Base-by-base conservation (phyloP, 192 early-diverging fungal genomes). In the Allomyces javanicus region DNA sequence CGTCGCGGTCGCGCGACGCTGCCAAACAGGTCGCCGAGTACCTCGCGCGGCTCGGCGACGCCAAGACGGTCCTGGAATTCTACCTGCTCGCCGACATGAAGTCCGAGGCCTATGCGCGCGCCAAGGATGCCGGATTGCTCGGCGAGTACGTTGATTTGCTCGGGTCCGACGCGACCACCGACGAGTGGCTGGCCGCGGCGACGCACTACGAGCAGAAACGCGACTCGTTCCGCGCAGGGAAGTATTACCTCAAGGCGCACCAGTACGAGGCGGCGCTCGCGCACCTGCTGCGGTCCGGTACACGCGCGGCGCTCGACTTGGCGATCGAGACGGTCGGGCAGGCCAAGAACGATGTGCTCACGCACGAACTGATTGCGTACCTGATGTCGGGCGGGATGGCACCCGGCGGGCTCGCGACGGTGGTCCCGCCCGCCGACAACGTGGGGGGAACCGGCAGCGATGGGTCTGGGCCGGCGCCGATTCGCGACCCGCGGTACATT, bases 401-500 rank as follows among this genome's bases (percentile, higher is more conserved):
- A 9, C 33, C 33, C 33, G 33, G 33, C 0, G 33, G 33, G 7
- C 33, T 40, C 7, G 33, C 33, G 33, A 9, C 33, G 33, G 33
- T 40, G 5, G 33, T 40, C 33, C 33, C 33, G 33, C 33, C 33
- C 33, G 33, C 4, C 33, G 33, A 40, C 7, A 40, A 40, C 33
- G 33, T 40, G 33, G 33, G 33, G 0, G 33, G 33, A 40, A 9
- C 33, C 2, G 33, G 33, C 33, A 9, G 33, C 33, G 64, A 21
- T 9, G 23, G 62, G 63, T 24, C 24, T 33, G 22, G n/a, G 12
- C 24, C 23, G 23, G 10, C 17, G 7, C 43, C 33, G 7, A 14
- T 23, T 14, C 64, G 78, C 72, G 80, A 82, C 61, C 77, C 81
- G 21, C 82, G 82, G 64, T 82, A 79, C 69, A 81, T 82, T 43